Conservation (phyloP, 768 basidiomycete genomes). For the Tulasnella sp. region DNA sequence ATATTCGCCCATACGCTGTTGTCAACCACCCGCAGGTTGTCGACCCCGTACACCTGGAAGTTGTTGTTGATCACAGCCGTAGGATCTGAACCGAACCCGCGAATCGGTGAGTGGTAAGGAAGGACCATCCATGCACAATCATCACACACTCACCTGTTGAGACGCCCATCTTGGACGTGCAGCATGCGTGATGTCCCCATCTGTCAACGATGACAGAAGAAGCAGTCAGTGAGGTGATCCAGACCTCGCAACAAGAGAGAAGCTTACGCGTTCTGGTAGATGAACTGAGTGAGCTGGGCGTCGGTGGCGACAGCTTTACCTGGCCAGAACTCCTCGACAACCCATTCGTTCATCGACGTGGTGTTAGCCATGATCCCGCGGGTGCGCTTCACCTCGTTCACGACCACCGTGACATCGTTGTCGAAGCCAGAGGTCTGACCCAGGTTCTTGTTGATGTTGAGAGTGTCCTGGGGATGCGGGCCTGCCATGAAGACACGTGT, state of each 20-base stretch:
- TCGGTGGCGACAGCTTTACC: not conserved
- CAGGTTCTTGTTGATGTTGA: slow-evolving; percentile 11
- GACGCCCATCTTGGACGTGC: slow-evolving; percentile 9
- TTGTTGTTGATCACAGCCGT: slow-evolving; percentile 14
- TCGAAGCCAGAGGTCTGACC: not conserved
- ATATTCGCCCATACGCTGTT: slow-evolving; percentile 12
- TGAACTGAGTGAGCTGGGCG: not conserved
- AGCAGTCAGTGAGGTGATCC: not conserved
- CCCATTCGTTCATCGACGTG: not conserved
- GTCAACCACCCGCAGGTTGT: slow-evolving; percentile 14
- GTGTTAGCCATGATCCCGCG: slow-evolving; percentile 6
- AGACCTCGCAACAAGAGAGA: not conserved
- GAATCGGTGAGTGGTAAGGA: not conserved
- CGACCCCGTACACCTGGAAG: slow-evolving; percentile 16
- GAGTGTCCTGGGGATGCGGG: not conserved
- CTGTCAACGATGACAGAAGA: not conserved
- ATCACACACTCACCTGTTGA: no score
- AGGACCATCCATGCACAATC: not conserved
- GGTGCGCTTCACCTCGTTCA: not conserved
- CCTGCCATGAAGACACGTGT: not conserved
- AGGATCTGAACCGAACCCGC: not conserved
- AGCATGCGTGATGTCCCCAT: slow-evolving; percentile 6
- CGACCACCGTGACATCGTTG: not conserved
- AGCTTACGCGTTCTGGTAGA: not conserved
- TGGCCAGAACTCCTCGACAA: not conserved